A percentile compares a stretch with the other conserved stretches of the same genome.
phyloP scores from a whole-genome alignment of 2,329 filamentous ascomycete species.

The Cladosporium sp. region DNA sequence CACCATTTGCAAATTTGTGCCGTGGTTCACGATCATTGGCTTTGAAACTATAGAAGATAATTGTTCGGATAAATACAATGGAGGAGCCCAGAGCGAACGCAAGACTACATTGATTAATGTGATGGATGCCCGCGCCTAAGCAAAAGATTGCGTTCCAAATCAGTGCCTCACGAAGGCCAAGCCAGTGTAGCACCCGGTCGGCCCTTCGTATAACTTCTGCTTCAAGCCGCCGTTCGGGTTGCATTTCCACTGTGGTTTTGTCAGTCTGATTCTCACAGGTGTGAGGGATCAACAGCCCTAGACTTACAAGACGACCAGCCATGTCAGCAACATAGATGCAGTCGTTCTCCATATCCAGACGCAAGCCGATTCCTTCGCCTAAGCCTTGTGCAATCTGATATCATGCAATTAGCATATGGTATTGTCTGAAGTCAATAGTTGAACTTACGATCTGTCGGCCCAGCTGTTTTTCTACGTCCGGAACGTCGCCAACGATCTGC shows the following conservation, averaged over 20 bases:
- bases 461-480: conserved; percentile 16
- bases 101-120: no score
- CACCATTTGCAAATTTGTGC: no score
- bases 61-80: no score
- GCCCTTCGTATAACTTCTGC: conserved; percentile 13
- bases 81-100: no score
- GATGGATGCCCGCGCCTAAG: no score
- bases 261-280: no score
- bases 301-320: conserved; percentile 12
- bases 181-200: conserved; percentile 11
- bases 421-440: background rate
- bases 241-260: conserved; percentile 16
- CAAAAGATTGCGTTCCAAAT: no score
- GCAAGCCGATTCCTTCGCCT: conserved; percentile 15
- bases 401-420: background rate
- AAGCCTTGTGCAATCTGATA: conserved; percentile 17
- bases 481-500: conserved; percentile 14
- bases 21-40: no score
- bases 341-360: conserved; percentile 7
- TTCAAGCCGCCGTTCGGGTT: conserved; percentile 7
- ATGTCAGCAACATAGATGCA: conserved; percentile 15
- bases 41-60: no score
- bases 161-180: conserved; percentile 13
- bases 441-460: conserved; percentile 13
- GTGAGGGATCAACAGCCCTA: no score